Percentiles rank a stretch among this genome's conserved stretches.
Conservation (phyloP, 805 yeast genomes). For the Grigorovia jiainica region DNA sequence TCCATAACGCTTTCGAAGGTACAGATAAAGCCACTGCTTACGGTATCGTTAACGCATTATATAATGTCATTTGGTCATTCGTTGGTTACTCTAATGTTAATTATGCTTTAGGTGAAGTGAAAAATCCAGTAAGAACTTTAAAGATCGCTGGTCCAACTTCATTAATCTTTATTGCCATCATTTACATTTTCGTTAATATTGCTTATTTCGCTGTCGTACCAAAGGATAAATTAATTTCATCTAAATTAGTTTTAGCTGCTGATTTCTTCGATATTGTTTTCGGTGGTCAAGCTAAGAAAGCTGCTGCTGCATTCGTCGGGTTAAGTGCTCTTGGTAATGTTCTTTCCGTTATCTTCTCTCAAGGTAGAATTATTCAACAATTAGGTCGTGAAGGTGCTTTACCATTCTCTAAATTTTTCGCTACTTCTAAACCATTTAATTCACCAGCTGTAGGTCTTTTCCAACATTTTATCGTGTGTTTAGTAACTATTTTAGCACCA, state of each 20-base stretch:
- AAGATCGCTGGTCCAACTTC: constrained; percentile 70
- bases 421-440: constrained; percentile 60
- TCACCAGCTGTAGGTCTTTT: constrained; percentile 66
- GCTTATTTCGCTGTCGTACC: constrained; percentile 81
- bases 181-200: constrained; percentile 68
- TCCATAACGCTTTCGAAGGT: constrained; percentile 49
- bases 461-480: constrained; percentile 69
- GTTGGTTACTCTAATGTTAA: constrained; percentile 78
- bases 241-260: constrained; percentile 69
- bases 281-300: constrained; percentile 58
- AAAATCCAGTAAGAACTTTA: constrained; percentile 61
- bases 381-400: constrained; percentile 74
- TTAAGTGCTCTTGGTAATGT: constrained; percentile 77
- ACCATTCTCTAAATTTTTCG: constrained; percentile 65
- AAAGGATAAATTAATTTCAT: constrained; percentile 43
- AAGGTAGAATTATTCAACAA: constrained; percentile 72
- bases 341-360: constrained; percentile 68
- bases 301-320: constrained; percentile 73
- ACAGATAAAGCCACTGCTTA: constrained; percentile 45
- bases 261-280: constrained; percentile 65
- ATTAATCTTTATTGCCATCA: constrained; percentile 45
- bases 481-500: constrained; percentile 65
- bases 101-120: constrained; percentile 72
- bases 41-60: constrained; percentile 65
- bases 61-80: constrained; percentile 78